A percentile compares a stretch with the other conserved stretches of the same genome.
These are phyloP conservation scores for Lentinula raphanica DNA, from an alignment of 768 basidiomycete species.

Conservation along the genomic window DNA sequence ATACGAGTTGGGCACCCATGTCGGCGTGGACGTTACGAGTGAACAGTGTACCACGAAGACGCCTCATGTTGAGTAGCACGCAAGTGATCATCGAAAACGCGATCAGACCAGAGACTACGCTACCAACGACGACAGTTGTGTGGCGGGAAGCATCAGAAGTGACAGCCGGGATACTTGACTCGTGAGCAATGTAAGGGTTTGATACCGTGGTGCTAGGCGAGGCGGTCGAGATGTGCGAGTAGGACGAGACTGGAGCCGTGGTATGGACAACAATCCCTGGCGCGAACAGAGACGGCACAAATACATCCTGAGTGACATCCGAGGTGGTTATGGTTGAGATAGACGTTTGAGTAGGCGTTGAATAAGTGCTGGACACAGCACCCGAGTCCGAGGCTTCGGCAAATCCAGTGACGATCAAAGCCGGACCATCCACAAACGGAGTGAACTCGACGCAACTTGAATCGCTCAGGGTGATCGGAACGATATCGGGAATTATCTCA, in stretches of 20 bases:
- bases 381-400: not conserved
- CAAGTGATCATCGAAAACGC: slow-evolving; percentile 4
- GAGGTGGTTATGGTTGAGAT: not conserved
- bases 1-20: not conserved
- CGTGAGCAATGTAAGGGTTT: not conserved
- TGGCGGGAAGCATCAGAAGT: not conserved
- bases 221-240: not conserved
- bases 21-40: not conserved
- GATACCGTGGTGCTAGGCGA: not conserved
- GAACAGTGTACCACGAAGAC: not conserved
- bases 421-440: not conserved
- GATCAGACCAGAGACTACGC: not conserved
- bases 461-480: not conserved
- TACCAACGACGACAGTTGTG: not conserved
- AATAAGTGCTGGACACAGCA: not conserved
- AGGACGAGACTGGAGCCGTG: not conserved
- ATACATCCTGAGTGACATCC: not conserved
- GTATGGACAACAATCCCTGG: not conserved
- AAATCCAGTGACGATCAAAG: not conserved
- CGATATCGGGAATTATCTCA: not conserved
- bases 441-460: not conserved
- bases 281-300: not conserved
- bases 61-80: not conserved
- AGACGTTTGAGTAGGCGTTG: not conserved
- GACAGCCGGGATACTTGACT: not conserved